Evolutionary conservation across 768 basidiomycete genomes (phyloP).

Genomic region (Boletus subcaerulescens): DNA sequence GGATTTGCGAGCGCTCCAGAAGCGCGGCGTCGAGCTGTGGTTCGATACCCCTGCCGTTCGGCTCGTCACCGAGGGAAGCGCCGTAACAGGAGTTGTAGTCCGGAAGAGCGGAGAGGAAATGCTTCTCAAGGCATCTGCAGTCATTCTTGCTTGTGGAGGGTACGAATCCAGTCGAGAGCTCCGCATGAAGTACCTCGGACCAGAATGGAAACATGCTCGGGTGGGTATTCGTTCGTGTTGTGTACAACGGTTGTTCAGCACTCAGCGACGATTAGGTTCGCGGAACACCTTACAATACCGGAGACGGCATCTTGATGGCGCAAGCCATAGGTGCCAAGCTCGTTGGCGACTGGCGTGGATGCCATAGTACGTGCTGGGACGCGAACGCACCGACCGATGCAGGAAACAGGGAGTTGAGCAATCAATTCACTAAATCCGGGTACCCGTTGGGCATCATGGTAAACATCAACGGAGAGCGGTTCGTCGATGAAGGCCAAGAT

Average conservation of each 20-base stretch:
- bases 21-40: constrained; percentile 54
- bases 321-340: constrained; percentile 48
- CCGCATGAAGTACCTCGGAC: constrained; percentile 54
- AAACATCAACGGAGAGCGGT: constrained; percentile 53
- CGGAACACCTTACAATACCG: constrained; percentile 70
- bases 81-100: constrained; percentile 47
- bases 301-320: constrained; percentile 60
- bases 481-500: constrained; percentile 72
- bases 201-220: constrained; percentile 55
- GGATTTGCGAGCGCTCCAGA: constrained; percentile 47
- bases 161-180: constrained; percentile 57
- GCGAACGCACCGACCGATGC: constrained; percentile 49
- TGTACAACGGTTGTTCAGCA: background rate
- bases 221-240: constrained; percentile 29
- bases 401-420: constrained; percentile 58
- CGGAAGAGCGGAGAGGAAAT: constrained; percentile 36
- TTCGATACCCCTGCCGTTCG: constrained; percentile 49
- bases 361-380: constrained; percentile 73
- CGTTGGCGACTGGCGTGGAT: constrained; percentile 67
- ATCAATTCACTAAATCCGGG: constrained; percentile 72
- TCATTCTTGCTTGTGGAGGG: constrained; percentile 65
- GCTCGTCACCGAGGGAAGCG: constrained; percentile 34
- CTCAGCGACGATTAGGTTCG: constrained; percentile 44
- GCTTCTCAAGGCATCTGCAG: constrained; percentile 40
- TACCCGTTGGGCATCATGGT: constrained; percentile 73